Evolutionary conservation across 805 yeast genomes (phyloP).

Genomic region (Metschnikowia hibisci): DNA sequence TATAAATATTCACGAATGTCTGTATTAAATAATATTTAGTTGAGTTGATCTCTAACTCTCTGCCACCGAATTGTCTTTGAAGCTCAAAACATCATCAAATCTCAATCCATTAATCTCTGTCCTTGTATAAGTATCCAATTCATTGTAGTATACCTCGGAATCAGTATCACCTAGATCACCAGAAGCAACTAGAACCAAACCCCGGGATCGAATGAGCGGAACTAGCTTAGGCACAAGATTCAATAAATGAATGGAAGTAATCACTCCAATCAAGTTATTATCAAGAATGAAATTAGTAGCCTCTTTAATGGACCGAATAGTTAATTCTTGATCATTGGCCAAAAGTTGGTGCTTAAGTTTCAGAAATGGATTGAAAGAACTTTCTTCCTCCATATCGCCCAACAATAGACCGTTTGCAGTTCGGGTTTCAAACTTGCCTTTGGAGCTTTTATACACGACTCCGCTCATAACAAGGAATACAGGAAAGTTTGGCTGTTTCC

Average conservation of each 20-base stretch:
- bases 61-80: constrained; percentile 43
- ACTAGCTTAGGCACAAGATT: constrained; percentile 71
- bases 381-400: constrained; percentile 17
- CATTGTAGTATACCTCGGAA: constrained; percentile 20
- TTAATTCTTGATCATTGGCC: constrained; percentile 35
- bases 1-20: too few relatives aligned
- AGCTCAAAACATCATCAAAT: constrained; percentile 58
- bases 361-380: constrained; percentile 3
- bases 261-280: constrained; percentile 82
- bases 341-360: constrained; percentile 18
- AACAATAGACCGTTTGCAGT: constrained; percentile 40
- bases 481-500: constrained; percentile 99
- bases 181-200: constrained; percentile 77
- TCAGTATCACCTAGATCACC: constrained; percentile 33
- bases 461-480: constrained; percentile 82
- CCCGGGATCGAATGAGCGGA: constrained; percentile 71
- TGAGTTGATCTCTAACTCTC: background rate
- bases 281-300: constrained; percentile 75
- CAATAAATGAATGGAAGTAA: constrained; percentile 68
- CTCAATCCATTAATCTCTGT: constrained; percentile 65
- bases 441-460: constrained; percentile 33
- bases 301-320: constrained; percentile 69
- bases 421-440: constrained; percentile 33
- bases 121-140: constrained; percentile 35
- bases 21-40: too few relatives aligned